phyloP scores from a whole-genome alignment of 2,329 filamentous ascomycete species.

The Bipolaris cookei region DNA sequence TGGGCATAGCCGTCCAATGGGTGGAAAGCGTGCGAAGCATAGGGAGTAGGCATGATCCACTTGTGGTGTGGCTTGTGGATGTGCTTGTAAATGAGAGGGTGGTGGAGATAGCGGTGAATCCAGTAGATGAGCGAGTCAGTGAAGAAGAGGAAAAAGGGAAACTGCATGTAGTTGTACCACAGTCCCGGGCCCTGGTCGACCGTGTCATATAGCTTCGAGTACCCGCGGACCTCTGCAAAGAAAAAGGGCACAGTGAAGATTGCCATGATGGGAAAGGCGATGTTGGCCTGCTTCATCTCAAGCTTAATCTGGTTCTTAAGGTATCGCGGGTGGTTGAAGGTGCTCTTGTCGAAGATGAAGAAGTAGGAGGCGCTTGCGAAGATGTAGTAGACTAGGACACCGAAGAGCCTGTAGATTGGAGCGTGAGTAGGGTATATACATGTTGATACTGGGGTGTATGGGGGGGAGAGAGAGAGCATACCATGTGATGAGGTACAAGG shows the following conservation, averaged over 20 bases:
- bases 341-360: constrained; percentile 90
- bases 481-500: constrained; percentile 87
- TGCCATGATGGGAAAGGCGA: constrained; percentile 81
- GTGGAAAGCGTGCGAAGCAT: constrained; percentile 92
- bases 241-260: constrained; percentile 82
- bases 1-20: constrained; percentile 90
- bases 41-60: constrained; percentile 98
- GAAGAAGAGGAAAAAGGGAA: constrained; percentile 85
- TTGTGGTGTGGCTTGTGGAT: constrained; percentile 98
- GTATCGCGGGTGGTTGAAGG: constrained; percentile 88
- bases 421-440: constrained; percentile 16
- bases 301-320: constrained; percentile 89
- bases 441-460: neutral
- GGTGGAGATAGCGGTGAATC: constrained; percentile 86
- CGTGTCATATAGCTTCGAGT: constrained; percentile 86
- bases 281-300: constrained; percentile 82
- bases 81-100: constrained; percentile 80
- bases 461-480: constrained; percentile 48
- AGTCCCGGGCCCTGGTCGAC: constrained; percentile 74
- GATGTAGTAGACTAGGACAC: constrained; percentile 81
- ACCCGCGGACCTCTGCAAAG: constrained; percentile 80
- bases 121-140: constrained; percentile 92
- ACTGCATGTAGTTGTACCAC: constrained; percentile 82
- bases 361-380: constrained; percentile 83
- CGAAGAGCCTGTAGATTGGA: constrained; percentile 73